Conservation (phyloP, 83 land plant genomes). For the Larix sibirica region DNA sequence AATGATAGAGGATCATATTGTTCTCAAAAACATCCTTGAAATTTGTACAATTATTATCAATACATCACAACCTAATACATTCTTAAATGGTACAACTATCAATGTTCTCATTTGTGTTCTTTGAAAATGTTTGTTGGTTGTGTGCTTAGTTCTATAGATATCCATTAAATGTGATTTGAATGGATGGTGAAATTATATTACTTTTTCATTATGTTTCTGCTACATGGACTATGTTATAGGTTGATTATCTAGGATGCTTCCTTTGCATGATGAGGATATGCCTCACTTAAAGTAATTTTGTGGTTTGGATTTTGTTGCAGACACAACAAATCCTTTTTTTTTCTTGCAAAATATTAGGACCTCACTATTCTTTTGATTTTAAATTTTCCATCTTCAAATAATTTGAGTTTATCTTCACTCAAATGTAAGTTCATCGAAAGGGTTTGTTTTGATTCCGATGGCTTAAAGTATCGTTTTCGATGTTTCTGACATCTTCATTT, state of each 20-base stretch:
- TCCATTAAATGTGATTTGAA: neutral
- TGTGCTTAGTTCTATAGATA: neutral
- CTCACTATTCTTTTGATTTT: too few species aligned
- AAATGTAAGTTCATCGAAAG: too few species aligned
- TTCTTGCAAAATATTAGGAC: too few species aligned
- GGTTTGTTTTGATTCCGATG: too few species aligned
- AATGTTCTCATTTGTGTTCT: neutral
- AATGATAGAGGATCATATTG: neutral
- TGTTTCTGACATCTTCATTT: too few species aligned
- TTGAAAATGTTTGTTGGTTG: neutral
- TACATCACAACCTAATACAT: neutral
- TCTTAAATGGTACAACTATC: neutral
- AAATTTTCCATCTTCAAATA: too few species aligned
- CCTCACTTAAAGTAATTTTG: too few species aligned
- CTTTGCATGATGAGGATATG: neutral
- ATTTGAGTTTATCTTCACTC: too few species aligned
- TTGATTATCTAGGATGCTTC: neutral
- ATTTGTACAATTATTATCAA: neutral
- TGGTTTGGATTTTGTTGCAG: too few species aligned
- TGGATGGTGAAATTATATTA: neutral
- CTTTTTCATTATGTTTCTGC: neutral
- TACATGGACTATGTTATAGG: neutral
- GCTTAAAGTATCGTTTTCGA: too few species aligned
- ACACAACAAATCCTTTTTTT: too few species aligned
- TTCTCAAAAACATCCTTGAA: neutral